These are phyloP conservation scores for Noccaea bulbosa DNA, from an alignment of 345 rosid species.

Conservation along the genomic window DNA sequence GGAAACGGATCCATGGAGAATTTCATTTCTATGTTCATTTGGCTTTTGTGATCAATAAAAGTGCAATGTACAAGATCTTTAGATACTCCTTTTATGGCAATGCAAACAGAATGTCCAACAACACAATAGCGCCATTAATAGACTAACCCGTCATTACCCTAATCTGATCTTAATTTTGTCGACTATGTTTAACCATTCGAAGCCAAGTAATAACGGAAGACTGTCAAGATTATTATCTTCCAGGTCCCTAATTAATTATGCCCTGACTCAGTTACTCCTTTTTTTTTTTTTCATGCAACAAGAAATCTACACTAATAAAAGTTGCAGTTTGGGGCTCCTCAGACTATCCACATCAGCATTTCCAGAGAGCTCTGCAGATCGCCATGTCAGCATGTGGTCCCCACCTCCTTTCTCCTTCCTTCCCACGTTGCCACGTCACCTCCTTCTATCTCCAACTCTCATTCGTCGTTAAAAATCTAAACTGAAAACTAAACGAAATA, in stretches of 20 bases:
- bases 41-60: conserved; percentile 30
- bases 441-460: no score
- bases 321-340: no score
- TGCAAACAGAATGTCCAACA: conserved; percentile 1
- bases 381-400: no score
- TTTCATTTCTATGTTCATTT: conserved; percentile 1
- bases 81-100: background rate
- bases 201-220: background rate
- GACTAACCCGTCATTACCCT: conserved; percentile 12
- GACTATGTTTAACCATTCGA: background rate
- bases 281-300: background rate
- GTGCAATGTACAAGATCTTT: background rate
- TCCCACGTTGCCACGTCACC: no score
- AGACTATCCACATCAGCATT: no score
- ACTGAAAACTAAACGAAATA: no score
- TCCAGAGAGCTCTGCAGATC: no score
- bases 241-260: background rate
- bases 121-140: background rate
- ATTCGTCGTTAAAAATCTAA: no score
- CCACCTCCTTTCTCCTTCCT: no score
- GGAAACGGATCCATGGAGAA: background rate
- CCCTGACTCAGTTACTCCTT: no score
- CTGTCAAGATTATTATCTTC: background rate
- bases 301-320: no score
- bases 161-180: background rate